These are phyloP conservation scores for Fraxinus platypoda DNA, from an alignment of 305 asterid species.

Conservation along the genomic window DNA sequence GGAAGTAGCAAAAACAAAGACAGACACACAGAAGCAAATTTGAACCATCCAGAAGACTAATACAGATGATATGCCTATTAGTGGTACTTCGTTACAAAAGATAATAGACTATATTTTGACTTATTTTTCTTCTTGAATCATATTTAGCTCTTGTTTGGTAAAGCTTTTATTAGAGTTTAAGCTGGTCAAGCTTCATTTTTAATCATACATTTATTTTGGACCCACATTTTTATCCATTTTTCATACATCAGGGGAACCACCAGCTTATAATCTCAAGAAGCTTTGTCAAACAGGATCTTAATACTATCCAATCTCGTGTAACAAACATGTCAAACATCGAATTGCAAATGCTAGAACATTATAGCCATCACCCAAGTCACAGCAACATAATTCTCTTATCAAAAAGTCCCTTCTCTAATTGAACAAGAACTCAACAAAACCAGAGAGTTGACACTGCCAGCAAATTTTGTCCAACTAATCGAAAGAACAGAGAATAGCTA, in stretches of 20 bases:
- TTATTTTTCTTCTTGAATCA: neutral
- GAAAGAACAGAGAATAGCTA: neutral
- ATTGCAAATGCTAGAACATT: neutral
- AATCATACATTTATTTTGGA: too few relatives aligned
- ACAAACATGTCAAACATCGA: neutral
- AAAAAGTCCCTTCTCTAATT: neutral
- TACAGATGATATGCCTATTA: too few relatives aligned
- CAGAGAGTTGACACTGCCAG: neutral
- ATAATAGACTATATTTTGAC: neutral
- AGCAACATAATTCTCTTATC: neutral
- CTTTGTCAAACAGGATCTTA: neutral
- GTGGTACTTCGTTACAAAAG: too few relatives aligned
- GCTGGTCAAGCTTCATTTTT: neutral
- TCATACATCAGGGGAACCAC: neutral
- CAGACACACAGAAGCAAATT: neutral
- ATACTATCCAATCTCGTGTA: neutral
- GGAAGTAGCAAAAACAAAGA: neutral
- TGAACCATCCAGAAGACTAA: neutral
- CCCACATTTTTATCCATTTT: too few relatives aligned
- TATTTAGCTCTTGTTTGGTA: neutral
- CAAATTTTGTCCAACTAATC: neutral
- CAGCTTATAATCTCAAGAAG: too few relatives aligned
- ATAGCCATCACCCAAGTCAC: neutral
- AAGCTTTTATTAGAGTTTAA: too few relatives aligned
- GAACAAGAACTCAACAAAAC: neutral